Evolutionary conservation across 306 rosid genomes (phyloP).

Genomic region (Geum urbanum): DNA sequence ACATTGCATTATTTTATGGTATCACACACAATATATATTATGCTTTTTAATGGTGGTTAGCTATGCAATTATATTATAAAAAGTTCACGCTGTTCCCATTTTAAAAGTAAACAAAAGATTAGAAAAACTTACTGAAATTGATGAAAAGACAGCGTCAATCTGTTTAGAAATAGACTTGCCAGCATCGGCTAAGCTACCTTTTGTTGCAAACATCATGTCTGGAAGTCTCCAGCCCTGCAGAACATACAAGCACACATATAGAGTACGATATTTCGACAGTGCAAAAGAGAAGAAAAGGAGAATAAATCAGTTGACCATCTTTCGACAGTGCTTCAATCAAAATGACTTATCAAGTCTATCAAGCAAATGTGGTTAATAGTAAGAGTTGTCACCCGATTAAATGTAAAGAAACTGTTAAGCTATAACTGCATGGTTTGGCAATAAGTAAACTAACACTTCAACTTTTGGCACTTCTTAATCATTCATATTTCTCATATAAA

Average conservation of each 20-base stretch:
- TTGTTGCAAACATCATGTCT: constrained; percentile 91
- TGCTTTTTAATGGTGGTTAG: not conserved
- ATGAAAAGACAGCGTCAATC: constrained; percentile 67
- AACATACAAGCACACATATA: constrained; percentile 21
- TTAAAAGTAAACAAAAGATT: not conserved
- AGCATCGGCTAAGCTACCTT: constrained; percentile 83
- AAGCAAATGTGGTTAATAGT: not conserved
- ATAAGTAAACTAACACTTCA: not conserved
- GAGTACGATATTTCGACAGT: not conserved
- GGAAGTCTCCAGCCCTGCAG: constrained; percentile 95
- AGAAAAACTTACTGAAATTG: constrained; percentile 51
- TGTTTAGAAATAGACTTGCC: constrained; percentile 60
- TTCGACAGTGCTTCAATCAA: not conserved
- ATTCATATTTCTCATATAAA: not conserved
- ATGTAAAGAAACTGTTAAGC: not conserved
- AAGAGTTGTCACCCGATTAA: not conserved
- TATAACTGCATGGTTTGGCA: not conserved
- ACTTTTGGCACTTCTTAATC: not conserved
- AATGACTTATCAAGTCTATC: too few species aligned
- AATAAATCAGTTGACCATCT: not conserved
- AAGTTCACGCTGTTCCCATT: not conserved
- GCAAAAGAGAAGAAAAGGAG: constrained; percentile 9
- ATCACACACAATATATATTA: not conserved
- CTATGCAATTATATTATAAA: not conserved
- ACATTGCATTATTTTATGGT: not conserved